A percentile compares a stretch with the other conserved stretches of the same genome.
Conservation (phyloP, 139 green algal species). For the Chlamydomonas schloesseri region DNA sequence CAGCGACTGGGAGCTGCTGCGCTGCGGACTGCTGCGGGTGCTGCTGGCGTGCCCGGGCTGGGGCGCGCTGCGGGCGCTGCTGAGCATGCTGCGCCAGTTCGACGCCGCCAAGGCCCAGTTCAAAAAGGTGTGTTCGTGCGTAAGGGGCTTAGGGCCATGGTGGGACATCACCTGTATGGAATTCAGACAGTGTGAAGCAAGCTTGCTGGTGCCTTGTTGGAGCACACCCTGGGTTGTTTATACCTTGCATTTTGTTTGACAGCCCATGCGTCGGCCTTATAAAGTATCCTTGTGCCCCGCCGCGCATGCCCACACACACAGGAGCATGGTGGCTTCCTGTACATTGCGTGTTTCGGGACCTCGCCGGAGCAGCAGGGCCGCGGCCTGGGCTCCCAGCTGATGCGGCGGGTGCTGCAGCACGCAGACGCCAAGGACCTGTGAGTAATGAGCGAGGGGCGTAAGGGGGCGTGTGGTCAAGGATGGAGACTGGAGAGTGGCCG, state of each 20-base stretch:
- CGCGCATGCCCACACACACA: neutral
- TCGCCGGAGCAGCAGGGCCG: constrained; percentile 2
- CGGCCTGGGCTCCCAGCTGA: constrained; percentile 16
- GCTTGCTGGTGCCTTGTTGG: no score
- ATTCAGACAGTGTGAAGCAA: no score
- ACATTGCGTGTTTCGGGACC: constrained; percentile 32
- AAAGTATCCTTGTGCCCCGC: no score
- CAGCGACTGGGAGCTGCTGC: neutral
- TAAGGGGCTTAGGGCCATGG: neutral
- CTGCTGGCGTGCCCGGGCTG: neutral
- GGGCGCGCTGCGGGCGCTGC: neutral
- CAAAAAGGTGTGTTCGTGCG: neutral
- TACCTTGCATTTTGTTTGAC: neutral
- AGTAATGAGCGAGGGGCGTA: neutral
- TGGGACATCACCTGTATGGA: no score
- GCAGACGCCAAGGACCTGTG: neutral
- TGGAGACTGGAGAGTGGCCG: no score
- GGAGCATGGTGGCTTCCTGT: constrained; percentile 33
- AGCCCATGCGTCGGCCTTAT: no score
- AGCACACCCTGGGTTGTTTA: no score
- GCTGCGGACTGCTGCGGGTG: neutral
- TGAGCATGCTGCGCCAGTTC: neutral
- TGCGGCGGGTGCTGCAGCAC: neutral
- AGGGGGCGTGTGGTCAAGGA: no score
- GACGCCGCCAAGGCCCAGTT: neutral